A percentile compares a stretch with the other conserved stretches of the same genome.
Conservation (phyloP, 2,329 filamentous ascomycete species). For the Fusarium verrucosum region DNA sequence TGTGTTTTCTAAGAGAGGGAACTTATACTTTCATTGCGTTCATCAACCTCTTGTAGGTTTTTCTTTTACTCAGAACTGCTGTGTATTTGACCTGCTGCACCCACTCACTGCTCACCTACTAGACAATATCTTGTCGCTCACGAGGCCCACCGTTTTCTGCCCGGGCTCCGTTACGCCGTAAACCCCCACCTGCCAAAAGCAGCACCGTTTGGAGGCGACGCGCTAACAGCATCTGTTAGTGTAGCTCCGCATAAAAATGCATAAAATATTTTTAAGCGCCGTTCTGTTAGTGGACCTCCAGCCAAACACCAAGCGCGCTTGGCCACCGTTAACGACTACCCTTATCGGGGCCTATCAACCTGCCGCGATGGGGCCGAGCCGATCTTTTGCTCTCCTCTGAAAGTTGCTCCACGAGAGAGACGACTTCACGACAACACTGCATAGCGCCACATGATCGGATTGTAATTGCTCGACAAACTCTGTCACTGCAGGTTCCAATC, state of each 20-base stretch:
- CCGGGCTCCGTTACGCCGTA: slow-evolving; percentile 7
- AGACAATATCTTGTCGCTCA: background rate
- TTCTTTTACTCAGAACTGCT: background rate
- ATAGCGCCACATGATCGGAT: slow-evolving; percentile 8
- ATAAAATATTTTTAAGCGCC: background rate
- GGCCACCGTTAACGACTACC: slow-evolving; percentile 20
- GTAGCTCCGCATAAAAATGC: slow-evolving; percentile 7
- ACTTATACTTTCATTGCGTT: background rate
- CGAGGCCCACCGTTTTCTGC: background rate
- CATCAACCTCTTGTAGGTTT: background rate
- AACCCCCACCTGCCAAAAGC: slow-evolving; percentile 18
- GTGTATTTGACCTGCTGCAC: background rate
- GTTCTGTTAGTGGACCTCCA: slow-evolving; percentile 8
- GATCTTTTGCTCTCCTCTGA: slow-evolving; percentile 37
- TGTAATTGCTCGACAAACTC: background rate
- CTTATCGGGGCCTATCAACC: slow-evolving; percentile 33
- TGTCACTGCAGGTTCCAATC: background rate
- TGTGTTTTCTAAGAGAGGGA: background rate
- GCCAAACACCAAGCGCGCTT: background rate
- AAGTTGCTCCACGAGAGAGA: slow-evolving; percentile 36
- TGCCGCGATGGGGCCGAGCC: slow-evolving; percentile 17
- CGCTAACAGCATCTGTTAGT: background rate
- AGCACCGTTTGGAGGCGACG: slow-evolving; percentile 2
- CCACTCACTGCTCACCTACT: background rate
- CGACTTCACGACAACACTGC: slow-evolving; percentile 7